Conservation (phyloP, 169 alveolate species). For the Babesia caballi region DNA sequence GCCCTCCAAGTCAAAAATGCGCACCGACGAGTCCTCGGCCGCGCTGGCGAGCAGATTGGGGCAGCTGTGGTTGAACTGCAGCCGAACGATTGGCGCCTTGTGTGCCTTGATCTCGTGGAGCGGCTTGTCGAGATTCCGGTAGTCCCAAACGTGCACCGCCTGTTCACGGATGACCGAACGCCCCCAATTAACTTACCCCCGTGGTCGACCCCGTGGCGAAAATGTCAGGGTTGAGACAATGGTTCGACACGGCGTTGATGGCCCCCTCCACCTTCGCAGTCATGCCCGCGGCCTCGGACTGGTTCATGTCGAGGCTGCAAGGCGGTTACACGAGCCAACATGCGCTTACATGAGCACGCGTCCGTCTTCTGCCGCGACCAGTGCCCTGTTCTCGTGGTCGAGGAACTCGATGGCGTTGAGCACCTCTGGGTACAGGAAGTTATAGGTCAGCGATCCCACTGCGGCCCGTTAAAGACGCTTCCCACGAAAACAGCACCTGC, state of each 20-base stretch:
- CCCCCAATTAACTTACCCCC: slow-evolving; percentile 31
- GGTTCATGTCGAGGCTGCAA: neutral
- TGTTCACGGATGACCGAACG: neutral
- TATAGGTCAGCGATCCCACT: slow-evolving; percentile 21
- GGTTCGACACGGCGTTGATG: slow-evolving; percentile 36
- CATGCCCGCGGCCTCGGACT: slow-evolving; percentile 12
- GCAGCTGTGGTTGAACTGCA: slow-evolving; percentile 42
- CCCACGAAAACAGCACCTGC: neutral
- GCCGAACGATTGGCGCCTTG: slow-evolving; percentile 42
- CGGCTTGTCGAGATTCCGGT: slow-evolving; percentile 34
- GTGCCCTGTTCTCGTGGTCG: slow-evolving; percentile 10
- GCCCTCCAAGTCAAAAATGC: slow-evolving; percentile 52
- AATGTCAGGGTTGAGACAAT: slow-evolving; percentile 37
- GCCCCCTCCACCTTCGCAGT: slow-evolving; percentile 42
- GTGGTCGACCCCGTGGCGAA: slow-evolving; percentile 57
- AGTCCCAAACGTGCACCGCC: slow-evolving; percentile 65
- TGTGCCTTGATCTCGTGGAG: slow-evolving; percentile 54
- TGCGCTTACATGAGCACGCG: slow-evolving; percentile 29
- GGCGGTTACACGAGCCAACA: neutral
- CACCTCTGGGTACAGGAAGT: slow-evolving; percentile 29
- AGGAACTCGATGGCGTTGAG: slow-evolving; percentile 51
- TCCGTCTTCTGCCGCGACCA: slow-evolving; percentile 64
- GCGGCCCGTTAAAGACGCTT: neutral
- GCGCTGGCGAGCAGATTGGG: slow-evolving; percentile 52
- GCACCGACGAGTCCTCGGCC: slow-evolving; percentile 54